Conservation (phyloP, 2,329 filamentous ascomycete genomes). For the Ophiocordyceps unilateralis region DNA sequence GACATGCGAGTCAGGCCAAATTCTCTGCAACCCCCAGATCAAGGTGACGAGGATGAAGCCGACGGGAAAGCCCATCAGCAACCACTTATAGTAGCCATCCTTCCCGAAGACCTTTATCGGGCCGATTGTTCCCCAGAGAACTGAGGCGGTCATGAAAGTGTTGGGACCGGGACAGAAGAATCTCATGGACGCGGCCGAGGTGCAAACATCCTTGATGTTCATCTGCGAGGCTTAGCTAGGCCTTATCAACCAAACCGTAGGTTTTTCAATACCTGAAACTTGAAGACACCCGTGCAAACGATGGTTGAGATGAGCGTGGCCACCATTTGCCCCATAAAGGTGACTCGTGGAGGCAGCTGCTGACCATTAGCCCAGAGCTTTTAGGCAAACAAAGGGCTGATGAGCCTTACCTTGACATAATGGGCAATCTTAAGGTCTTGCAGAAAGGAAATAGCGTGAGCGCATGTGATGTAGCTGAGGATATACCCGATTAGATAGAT, state of each 20-base stretch:
- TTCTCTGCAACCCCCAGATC: slow-evolving; percentile 21
- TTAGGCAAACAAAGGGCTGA: too few species aligned
- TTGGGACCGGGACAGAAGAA: slow-evolving; percentile 35
- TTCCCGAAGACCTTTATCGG: slow-evolving; percentile 31
- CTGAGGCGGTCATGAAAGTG: slow-evolving; percentile 38
- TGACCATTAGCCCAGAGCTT: too few species aligned
- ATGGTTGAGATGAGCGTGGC: slow-evolving; percentile 37
- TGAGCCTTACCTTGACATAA: slow-evolving; percentile 32
- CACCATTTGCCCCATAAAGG: slow-evolving; percentile 40
- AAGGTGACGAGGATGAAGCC: slow-evolving; percentile 26
- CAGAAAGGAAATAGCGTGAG: slow-evolving; percentile 32
- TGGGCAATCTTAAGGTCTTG: slow-evolving; percentile 31
- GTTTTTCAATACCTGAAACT: slow-evolving; percentile 22
- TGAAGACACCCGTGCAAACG: slow-evolving; percentile 29
- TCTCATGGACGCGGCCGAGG: slow-evolving; percentile 25
- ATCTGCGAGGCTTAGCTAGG: slow-evolving; percentile 6
- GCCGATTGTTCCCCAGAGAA: slow-evolving; percentile 37
- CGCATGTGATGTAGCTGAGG: slow-evolving; percentile 30
- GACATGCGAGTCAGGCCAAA: slow-evolving; percentile 21
- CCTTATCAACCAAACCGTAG: too few species aligned
- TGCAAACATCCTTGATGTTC: slow-evolving; percentile 31
- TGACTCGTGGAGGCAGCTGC: slow-evolving; percentile 34
- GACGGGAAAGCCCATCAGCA: slow-evolving; percentile 31
- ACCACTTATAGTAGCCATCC: slow-evolving; percentile 27
- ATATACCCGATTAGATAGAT: too few species aligned